Percentiles rank a stretch among this genome's conserved stretches.
phyloP scores from a whole-genome alignment of 768 basidiomycete species.

The Imleria badia region DNA sequence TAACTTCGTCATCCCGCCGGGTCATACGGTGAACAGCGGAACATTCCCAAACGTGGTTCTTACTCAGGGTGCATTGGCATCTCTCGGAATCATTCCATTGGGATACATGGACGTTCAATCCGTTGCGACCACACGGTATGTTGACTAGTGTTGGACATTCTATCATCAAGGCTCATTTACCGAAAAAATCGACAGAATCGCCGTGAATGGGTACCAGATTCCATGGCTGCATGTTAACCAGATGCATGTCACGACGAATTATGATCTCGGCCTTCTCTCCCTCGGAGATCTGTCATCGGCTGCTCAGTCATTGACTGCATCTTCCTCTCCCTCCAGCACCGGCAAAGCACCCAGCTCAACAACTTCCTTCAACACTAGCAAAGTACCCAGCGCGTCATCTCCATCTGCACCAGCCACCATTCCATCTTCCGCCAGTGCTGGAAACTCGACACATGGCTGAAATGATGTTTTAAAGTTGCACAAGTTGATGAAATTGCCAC shows the following conservation, averaged over 20 bases:
- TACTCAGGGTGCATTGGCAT: slow-evolving; percentile 54
- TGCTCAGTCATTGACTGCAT: slow-evolving; percentile 11
- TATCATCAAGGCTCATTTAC: background rate
- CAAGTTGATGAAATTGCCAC: too few species aligned
- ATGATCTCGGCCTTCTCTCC: slow-evolving; percentile 27
- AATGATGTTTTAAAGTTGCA: background rate
- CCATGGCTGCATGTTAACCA: slow-evolving; percentile 67
- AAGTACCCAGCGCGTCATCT: background rate
- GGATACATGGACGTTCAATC: slow-evolving; percentile 54
- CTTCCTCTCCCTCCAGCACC: background rate
- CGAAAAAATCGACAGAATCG: slow-evolving; percentile 35
- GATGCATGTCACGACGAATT: slow-evolving; percentile 50
- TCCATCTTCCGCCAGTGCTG: background rate
- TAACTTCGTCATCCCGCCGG: slow-evolving; percentile 55
- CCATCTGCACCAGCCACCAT: background rate
- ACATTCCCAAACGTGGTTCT: slow-evolving; percentile 55
- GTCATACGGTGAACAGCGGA: slow-evolving; percentile 62
- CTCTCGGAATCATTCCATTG: slow-evolving; percentile 57
- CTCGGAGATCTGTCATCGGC: slow-evolving; percentile 18
- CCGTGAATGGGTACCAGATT: slow-evolving; percentile 55
- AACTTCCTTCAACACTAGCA: background rate
- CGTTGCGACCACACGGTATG: slow-evolving; percentile 43
- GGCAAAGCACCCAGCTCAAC: background rate
- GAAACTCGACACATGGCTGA: slow-evolving; percentile 10
- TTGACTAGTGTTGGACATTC: background rate